phyloP scores from a whole-genome alignment of 2,329 filamentous ascomycete genomes.

The Fusarium azukiicola region DNA sequence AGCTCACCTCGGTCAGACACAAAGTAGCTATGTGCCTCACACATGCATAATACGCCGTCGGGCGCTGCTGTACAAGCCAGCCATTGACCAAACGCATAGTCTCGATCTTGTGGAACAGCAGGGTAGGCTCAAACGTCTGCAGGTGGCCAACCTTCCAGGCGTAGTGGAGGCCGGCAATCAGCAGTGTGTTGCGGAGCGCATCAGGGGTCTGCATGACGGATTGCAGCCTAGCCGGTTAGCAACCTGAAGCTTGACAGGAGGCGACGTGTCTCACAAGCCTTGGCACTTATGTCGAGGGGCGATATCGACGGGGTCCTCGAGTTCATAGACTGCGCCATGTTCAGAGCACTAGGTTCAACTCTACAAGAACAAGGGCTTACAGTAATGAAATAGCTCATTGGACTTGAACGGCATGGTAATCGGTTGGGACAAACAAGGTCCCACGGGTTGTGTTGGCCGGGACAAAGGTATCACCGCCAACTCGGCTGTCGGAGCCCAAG shows the following conservation, averaged over 20 bases:
- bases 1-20: conserved; percentile 43
- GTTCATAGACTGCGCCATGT: conserved; percentile 15
- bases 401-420: conserved; percentile 48
- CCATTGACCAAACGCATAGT: conserved; percentile 41
- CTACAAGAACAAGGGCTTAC: conserved; percentile 23
- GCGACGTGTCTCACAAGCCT: conserved; percentile 9
- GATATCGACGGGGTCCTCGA: conserved; percentile 26
- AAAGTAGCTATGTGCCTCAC: conserved; percentile 46
- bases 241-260: neutral
- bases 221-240: conserved; percentile 24
- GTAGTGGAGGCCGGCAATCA: conserved; percentile 49
- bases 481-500: conserved; percentile 30
- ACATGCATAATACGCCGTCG: conserved; percentile 19
- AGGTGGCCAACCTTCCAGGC: conserved; percentile 44
- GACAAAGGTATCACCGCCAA: conserved; percentile 23
- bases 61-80: conserved; percentile 7
- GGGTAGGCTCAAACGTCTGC: conserved; percentile 39
- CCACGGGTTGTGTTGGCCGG: conserved; percentile 13
- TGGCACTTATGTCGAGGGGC: conserved; percentile 25
- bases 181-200: conserved; percentile 44
- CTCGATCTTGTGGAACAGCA: conserved; percentile 50
- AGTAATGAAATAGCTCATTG: conserved; percentile 49
- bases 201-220: conserved; percentile 36
- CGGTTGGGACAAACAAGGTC: conserved; percentile 31
- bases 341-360: neutral